Percentiles rank a stretch among this genome's conserved stretches.
Evolutionary conservation across 805 yeast genomes (phyloP).

Genomic region (Scheffersomyces stipitis): DNA sequence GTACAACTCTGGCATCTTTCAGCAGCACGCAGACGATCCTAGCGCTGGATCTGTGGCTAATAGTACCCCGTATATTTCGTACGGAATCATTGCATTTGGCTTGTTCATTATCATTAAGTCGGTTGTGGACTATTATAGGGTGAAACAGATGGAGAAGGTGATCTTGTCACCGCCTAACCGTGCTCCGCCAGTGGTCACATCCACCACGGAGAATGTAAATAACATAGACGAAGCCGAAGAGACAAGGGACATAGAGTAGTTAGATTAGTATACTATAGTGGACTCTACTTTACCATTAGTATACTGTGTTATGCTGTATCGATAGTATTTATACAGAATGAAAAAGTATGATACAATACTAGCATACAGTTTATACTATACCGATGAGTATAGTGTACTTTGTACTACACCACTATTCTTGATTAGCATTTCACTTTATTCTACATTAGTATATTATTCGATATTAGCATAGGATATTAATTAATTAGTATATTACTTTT

Average conservation of each 20-base stretch:
- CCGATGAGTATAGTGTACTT: too few species aligned
- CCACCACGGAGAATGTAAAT: background rate
- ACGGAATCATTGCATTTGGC: constrained; percentile 68
- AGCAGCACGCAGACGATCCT: constrained; percentile 37
- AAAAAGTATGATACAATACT: too few species aligned
- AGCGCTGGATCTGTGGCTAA: constrained; percentile 61
- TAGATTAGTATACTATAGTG: background rate
- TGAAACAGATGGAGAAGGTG: constrained; percentile 71
- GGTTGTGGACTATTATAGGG: constrained; percentile 67
- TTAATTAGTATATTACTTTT: too few species aligned
- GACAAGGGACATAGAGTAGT: background rate
- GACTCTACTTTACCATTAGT: too few species aligned
- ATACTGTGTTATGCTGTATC: too few species aligned
- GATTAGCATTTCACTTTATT: background rate
- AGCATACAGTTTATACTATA: too few species aligned
- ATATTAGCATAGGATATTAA: constrained; percentile 1
- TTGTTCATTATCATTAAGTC: constrained; percentile 63
- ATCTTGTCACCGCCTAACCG: constrained; percentile 49
- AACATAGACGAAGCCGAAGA: background rate
- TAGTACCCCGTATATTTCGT: constrained; percentile 55
- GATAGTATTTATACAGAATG: too few species aligned
- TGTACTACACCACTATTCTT: background rate
- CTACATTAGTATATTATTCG: constrained; percentile 1
- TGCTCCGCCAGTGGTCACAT: constrained; percentile 13
- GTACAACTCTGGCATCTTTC: constrained; percentile 26